These are phyloP conservation scores for Neophaeococcomyces mojaviensis DNA, from an alignment of 2,329 filamentous ascomycete genomes.

Conservation along the genomic window DNA sequence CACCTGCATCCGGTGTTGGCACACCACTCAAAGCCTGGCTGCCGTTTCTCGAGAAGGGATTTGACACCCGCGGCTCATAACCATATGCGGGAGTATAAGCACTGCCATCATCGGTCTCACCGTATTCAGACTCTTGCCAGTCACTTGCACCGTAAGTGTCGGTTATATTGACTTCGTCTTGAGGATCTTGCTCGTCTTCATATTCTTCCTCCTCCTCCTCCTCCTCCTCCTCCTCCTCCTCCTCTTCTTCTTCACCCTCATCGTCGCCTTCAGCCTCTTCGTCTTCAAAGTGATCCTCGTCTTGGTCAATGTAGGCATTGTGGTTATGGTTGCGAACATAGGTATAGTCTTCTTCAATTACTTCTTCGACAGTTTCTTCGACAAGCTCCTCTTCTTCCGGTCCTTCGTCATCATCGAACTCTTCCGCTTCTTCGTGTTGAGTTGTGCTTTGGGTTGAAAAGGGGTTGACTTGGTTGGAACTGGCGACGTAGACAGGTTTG, in stretches of 20 bases:
- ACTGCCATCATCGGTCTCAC: constrained; percentile 1
- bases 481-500: neutral
- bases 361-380: no score
- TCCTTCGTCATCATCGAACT: constrained; percentile 6
- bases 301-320: constrained; percentile 5
- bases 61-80: neutral
- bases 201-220: constrained; percentile 10
- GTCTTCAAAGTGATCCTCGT: constrained; percentile 9
- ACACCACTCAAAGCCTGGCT: constrained; percentile 5
- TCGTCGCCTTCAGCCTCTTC: constrained; percentile 6
- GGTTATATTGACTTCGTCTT: neutral
- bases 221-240: constrained; percentile 9
- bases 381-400: constrained; percentile 5
- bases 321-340: neutral
- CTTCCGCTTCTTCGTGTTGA: constrained; percentile 9
- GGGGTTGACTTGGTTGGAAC: constrained; percentile 7
- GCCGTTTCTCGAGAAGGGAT: neutral
- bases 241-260: constrained; percentile 4
- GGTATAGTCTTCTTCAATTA: neutral
- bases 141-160: neutral
- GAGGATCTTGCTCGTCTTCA: constrained; percentile 4
- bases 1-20: constrained; percentile 13
- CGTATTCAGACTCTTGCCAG: neutral
- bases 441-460: constrained; percentile 5
- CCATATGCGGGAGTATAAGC: neutral